Evolutionary conservation across 140 eudicot genomes (phyloP), one percentile per base, ranked within the genome.

Genomic region (Oenanthe javanica): DNA sequence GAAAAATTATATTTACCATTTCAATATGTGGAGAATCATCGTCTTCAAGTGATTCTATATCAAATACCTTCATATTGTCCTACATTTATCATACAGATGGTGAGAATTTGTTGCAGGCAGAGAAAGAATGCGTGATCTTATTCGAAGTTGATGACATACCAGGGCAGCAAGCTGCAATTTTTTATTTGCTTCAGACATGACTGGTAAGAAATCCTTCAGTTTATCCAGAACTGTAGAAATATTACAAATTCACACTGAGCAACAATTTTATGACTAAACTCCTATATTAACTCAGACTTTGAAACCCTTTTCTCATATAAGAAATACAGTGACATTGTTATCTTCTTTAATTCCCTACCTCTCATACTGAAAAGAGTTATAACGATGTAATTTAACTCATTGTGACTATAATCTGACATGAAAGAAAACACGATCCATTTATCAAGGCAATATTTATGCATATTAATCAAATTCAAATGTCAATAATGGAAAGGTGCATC

Each of bases 151-250:
- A 23, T 10, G 43, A 25, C 0, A 6, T 78, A 83, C 91, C 90
- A 84, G 78, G 46, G 90, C 92, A 40, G 85, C 86, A 15, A 79
- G 78, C 83, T 81, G 59, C 70, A 88, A 77, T 51, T 43, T 88
- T 49, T 80, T 84, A 76, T 86, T 88, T 38, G 89, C 85, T 82
- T 88, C 90, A 1, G 90, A 84, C 21, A 88, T 59, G 27, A 86
- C 87, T 72, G 90, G 88, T 57, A 88, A 72, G 77, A 88, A 86
- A 81, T 86, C 84, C 82, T 84, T 84, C 47, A 84, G 80, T 67
- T 79, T 84, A 8, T 84, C 87, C 15, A 88, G 75, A 72, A 88
- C 87, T 87, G 88, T 66, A 48, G n/a, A 72, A 40, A 38, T 18
- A 25, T 7, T 66, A 31, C 3, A 23, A 52, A 67, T 21, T 13